phyloP scores from a whole-genome alignment of 2,329 filamentous ascomycete genomes.

The Colletotrichum trifolii region DNA sequence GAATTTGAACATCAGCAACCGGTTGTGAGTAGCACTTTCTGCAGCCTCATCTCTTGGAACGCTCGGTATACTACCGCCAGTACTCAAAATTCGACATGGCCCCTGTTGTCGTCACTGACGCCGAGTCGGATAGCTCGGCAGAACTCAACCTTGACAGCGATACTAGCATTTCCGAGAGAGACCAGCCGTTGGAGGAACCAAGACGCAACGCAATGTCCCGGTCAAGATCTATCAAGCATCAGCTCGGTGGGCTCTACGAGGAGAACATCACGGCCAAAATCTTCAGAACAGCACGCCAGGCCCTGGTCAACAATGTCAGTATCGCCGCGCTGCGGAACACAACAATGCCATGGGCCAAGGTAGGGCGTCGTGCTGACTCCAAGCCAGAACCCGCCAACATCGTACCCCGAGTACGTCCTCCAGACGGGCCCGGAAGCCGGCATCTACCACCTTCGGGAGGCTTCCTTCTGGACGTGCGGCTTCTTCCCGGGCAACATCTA shows the following conservation, averaged over 20 bases:
- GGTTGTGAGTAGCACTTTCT: background rate
- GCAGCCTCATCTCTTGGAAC: too few relatives aligned
- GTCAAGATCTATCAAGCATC: conserved; percentile 18
- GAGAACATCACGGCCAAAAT: conserved; percentile 39
- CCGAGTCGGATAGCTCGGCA: conserved; percentile 22
- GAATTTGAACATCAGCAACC: background rate
- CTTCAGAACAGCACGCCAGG: conserved; percentile 33
- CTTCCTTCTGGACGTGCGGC: conserved; percentile 49
- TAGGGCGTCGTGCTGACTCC: background rate
- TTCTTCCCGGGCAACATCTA: conserved; percentile 53
- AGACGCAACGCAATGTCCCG: background rate
- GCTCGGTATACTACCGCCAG: too few relatives aligned
- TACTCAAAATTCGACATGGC: conserved; percentile 1
- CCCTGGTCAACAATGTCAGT: conserved; percentile 35
- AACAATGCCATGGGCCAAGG: background rate
- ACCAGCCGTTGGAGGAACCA: background rate
- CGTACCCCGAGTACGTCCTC: conserved; percentile 39
- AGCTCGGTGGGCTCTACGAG: conserved; percentile 31
- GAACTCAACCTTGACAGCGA: conserved; percentile 30
- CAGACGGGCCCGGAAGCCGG: conserved; percentile 36
- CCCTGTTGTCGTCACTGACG: background rate
- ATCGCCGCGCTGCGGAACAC: background rate
- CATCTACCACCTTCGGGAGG: conserved; percentile 35
- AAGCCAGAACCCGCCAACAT: conserved; percentile 32
- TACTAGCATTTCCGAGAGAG: conserved; percentile 24